Base-by-base conservation (phyloP, 23 red algal species). In the Gracilariopsis chorda region DNA sequence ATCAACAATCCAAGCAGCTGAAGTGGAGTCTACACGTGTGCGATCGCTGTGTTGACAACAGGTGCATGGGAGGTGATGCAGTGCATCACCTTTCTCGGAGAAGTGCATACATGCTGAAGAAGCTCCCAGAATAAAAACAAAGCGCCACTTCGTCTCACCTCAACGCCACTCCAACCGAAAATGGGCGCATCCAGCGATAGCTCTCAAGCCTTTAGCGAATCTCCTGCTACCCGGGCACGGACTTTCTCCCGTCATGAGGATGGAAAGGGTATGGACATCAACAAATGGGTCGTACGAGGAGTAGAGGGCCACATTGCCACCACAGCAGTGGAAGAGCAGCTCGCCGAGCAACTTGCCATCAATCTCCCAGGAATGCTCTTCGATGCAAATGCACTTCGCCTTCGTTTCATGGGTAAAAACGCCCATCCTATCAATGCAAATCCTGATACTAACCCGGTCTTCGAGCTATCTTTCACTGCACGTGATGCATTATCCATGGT, bases 321-420 rank as follows among this genome's bases (percentile, higher is more conserved):
- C 20, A 86, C 17, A 20, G 80, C 80, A 4, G 67, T 55, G 5
- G 91, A 94, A 69, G 37, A 71, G 42, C 35, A 70, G 17, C 67
- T 94, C 51, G 36, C 81, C 35, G 14, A 70, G 9, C 24, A 75
- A 40, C 73, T 94, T 33, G 80, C 39, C 32, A 94, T 94, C 91
- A 94, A 94, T 44, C 82, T 94, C 19, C 91, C 91, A 11, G 91
- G 46, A 19, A 94, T 94, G 91, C 69, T 94, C 17, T 94, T 94
- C 43, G 91, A 86, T 52, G 24, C 43, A 34, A 94, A 72, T 70
- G 28, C 36, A 21, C 73, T 94, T 14, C 32, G 60, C 28, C 68
- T 94, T 39, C 9, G 40, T 33, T 77, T 58, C 28, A 29, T 35
- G n/a, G 36, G 56, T 2, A 58, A 73, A 19, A 43, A 46, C 16